phyloP scores from a whole-genome alignment of 1,139 yeast genomes.

The Hansenula lynferdii region DNA sequence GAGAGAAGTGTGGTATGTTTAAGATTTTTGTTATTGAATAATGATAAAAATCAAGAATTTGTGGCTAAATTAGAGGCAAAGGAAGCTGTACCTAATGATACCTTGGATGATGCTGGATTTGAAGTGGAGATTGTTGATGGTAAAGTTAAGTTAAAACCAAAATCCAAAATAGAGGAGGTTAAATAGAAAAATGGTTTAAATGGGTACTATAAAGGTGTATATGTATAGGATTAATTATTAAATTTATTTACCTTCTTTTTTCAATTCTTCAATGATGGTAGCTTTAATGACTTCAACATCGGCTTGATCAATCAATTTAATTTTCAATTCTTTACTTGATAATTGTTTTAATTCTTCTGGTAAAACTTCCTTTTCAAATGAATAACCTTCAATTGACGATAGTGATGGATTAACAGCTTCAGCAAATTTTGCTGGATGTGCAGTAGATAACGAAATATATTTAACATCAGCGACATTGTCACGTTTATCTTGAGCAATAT shows the following conservation, averaged over 20 bases:
- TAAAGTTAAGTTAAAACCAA: slow-evolving; percentile 34
- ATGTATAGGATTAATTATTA: too few relatives aligned
- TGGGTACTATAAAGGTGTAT: slow-evolving; percentile 5
- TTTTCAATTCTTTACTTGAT: slow-evolving; percentile 68
- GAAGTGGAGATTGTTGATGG: slow-evolving; percentile 57
- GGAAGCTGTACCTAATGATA: slow-evolving; percentile 44
- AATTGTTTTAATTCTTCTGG: slow-evolving; percentile 83
- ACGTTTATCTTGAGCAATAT: slow-evolving; percentile 42
- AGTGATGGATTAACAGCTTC: slow-evolving; percentile 90
- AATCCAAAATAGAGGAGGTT: not conserved
- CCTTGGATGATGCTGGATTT: slow-evolving; percentile 50
- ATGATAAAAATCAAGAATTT: slow-evolving; percentile 64
- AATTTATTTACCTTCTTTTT: slow-evolving; percentile 34
- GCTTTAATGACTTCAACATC: slow-evolving; percentile 68
- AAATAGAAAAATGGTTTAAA: too few relatives aligned
- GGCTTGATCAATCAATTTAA: slow-evolving; percentile 68
- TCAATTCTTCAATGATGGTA: slow-evolving; percentile 67
- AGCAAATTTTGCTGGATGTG: slow-evolving; percentile 97
- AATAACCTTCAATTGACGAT: slow-evolving; percentile 58
- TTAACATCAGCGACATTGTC: slow-evolving; percentile 34
- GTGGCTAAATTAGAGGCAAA: slow-evolving; percentile 62
- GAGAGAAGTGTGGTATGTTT: slow-evolving; percentile 82
- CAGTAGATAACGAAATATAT: slow-evolving; percentile 87
- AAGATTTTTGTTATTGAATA: slow-evolving; percentile 58
- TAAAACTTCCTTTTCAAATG: slow-evolving; percentile 81